These are phyloP conservation scores for Harringtonia lauricola DNA, from an alignment of 2,329 filamentous ascomycete genomes.

Conservation along the genomic window DNA sequence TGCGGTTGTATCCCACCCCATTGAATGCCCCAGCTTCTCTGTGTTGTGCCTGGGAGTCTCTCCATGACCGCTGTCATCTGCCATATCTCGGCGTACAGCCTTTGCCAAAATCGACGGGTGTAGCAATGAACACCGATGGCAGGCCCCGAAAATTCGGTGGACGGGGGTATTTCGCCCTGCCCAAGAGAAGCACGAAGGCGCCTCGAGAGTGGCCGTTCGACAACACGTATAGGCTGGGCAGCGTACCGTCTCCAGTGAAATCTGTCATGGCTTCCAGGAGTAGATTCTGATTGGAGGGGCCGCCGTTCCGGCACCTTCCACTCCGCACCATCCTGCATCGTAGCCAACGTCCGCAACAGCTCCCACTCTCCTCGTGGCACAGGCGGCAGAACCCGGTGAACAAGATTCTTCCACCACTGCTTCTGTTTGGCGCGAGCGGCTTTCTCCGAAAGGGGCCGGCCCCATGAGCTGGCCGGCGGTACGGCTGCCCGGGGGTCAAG, in stretches of 20 bases:
- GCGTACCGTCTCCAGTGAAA: conserved; percentile 35
- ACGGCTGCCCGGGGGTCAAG: conserved; percentile 24
- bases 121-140: conserved; percentile 22
- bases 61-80: conserved; percentile 30
- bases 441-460: conserved; percentile 27
- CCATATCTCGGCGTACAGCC: conserved; percentile 37
- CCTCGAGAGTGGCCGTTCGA: conserved; percentile 27
- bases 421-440: conserved; percentile 30
- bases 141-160: conserved; percentile 14
- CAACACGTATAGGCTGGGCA: conserved; percentile 22
- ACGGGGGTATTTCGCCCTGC: conserved; percentile 19
- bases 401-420: conserved; percentile 34
- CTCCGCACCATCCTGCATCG: conserved; percentile 25
- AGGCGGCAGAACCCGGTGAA: conserved; percentile 41
- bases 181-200: conserved; percentile 24
- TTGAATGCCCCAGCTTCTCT: conserved; percentile 20
- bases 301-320: conserved; percentile 28
- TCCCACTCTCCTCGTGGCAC: conserved; percentile 44
- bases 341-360: conserved; percentile 32
- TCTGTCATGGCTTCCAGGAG: too few relatives aligned
- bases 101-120: conserved; percentile 30
- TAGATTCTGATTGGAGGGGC: conserved; percentile 7
- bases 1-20: conserved; percentile 31
- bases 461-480: conserved; percentile 37
- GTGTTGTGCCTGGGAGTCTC: conserved; percentile 13